phyloP scores from a whole-genome alignment of 768 basidiomycete genomes.

The Mycena filopes region DNA sequence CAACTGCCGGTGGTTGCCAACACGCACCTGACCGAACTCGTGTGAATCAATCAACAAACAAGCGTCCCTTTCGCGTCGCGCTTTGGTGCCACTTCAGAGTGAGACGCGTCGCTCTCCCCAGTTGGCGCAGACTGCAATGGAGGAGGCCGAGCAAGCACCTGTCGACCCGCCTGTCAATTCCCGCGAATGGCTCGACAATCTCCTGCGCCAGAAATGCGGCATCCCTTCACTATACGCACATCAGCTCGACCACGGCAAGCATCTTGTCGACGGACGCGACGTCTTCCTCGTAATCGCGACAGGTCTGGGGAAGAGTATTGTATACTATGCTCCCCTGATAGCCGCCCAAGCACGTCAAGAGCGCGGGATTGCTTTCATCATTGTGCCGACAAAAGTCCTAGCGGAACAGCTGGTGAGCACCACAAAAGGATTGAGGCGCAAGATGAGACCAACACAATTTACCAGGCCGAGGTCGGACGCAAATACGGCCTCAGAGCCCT shows the following conservation, averaged over 20 bases:
- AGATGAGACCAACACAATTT: background rate
- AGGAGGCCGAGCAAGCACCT: background rate
- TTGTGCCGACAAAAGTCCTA: slow-evolving; percentile 13
- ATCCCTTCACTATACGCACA: slow-evolving; percentile 2
- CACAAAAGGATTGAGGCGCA: background rate
- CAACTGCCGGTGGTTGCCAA: no score
- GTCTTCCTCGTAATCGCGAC: slow-evolving; percentile 14
- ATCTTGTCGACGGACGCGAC: slow-evolving; percentile 13
- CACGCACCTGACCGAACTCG: no score
- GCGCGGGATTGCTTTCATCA: slow-evolving; percentile 13
- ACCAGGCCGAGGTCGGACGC: slow-evolving; percentile 6
- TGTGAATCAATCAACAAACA: no score
- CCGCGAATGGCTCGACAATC: slow-evolving; percentile 3
- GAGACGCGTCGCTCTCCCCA: background rate
- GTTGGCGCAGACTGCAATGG: background rate
- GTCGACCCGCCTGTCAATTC: slow-evolving; percentile 9
- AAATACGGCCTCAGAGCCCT: slow-evolving; percentile 2
- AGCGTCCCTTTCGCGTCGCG: no score
- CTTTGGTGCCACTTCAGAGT: background rate
- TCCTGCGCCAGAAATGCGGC: slow-evolving; percentile 17
- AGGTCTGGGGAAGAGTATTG: slow-evolving; percentile 7
- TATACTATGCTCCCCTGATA: slow-evolving; percentile 4
- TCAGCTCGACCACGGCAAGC: slow-evolving; percentile 15
- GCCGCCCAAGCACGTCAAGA: slow-evolving; percentile 11
- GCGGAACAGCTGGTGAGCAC: slow-evolving; percentile 8